Base-by-base conservation (phyloP, 2,329 filamentous ascomycete genomes). In the Dryadomyces quercivorus region DNA sequence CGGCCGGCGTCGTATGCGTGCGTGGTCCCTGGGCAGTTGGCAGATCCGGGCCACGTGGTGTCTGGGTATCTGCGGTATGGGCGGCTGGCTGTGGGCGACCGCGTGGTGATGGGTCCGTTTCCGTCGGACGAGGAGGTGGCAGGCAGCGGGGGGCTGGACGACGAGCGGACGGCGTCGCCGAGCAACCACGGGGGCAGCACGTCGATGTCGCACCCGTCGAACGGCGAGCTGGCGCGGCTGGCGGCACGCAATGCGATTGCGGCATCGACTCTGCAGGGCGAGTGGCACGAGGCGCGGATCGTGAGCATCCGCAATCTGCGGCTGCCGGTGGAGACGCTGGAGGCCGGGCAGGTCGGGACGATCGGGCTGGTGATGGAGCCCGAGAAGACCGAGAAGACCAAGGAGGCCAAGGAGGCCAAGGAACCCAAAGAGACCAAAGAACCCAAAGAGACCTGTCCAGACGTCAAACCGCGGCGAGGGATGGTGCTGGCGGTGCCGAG, bases 291-390 rank as follows among this genome's bases (percentile, higher is more conserved):
- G 22, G 89, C 92, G 6, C 83, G 79, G 46, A 82, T 97, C 53
- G 84, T 88, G 47, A 97, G 91, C 61, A 84, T 96, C 46, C 85
- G 92, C 21, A 95, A 95, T 61, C 74, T 98, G 9, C 82, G 92
- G 5, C 74, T 96, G 3, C 88, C 92, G 0, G 90, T 96, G 0
- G 81, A 82, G 49, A 81, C 77, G 0, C 75, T 97, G 8, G 77
- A 84, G 51, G 77, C 84, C 16, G 89, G 88, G 10, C 92, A 98
- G 68, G 90, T 92, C 6, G 93, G 92, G 1, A 96, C 91, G 0
- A 78, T 98, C 53, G 92, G 91, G 0, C 73, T 97, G 51, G 76
- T 85, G 2, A 76, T 85, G n/a, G 72, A 77, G 36, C 63, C 69
- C 5, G 61, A 68, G 1, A 13, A 12, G 15, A 36, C n/a, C 50